These are phyloP conservation scores for Helotiales sp. DNA, from an alignment of 2,329 filamentous ascomycete species.

Conservation along the genomic window DNA sequence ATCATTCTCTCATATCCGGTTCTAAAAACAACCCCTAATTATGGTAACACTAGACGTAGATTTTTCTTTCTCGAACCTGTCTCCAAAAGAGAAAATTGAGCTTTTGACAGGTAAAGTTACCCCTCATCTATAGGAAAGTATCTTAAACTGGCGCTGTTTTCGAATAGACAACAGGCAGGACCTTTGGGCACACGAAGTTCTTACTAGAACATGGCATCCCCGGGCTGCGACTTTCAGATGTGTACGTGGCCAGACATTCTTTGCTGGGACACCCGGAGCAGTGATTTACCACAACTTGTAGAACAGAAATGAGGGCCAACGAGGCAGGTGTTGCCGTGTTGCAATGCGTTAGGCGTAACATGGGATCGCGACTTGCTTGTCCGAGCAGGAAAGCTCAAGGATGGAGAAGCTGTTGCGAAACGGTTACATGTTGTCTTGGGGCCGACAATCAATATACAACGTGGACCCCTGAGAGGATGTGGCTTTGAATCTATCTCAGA, in stretches of 20 bases:
- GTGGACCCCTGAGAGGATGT: constrained; percentile 52
- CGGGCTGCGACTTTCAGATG: constrained; percentile 40
- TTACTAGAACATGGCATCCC: constrained; percentile 37
- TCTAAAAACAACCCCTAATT: not conserved
- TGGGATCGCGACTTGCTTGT: not conserved
- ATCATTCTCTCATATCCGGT: not conserved
- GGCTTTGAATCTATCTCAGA: constrained; percentile 55
- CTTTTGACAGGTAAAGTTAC: not conserved
- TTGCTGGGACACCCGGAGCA: constrained; percentile 48
- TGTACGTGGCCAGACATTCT: constrained; percentile 39
- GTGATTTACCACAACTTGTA: not conserved
- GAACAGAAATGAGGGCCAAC: not conserved
- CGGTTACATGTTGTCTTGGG: constrained; percentile 73
- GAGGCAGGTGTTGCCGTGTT: not conserved
- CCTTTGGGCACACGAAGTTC: constrained; percentile 39
- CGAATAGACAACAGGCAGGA: constrained; percentile 15
- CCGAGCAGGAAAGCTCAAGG: constrained; percentile 57
- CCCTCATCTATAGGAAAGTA: not conserved
- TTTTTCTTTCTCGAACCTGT: not conserved
- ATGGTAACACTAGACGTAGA: not conserved
- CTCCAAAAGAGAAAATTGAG: not conserved
- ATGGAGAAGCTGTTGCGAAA: constrained; percentile 67
- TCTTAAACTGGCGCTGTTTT: not conserved
- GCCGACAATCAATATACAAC: constrained; percentile 59
- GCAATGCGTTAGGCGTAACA: not conserved